These are phyloP conservation scores for Apium graveolens DNA, from an alignment of 129 eudicot species.

Conservation along the genomic window DNA sequence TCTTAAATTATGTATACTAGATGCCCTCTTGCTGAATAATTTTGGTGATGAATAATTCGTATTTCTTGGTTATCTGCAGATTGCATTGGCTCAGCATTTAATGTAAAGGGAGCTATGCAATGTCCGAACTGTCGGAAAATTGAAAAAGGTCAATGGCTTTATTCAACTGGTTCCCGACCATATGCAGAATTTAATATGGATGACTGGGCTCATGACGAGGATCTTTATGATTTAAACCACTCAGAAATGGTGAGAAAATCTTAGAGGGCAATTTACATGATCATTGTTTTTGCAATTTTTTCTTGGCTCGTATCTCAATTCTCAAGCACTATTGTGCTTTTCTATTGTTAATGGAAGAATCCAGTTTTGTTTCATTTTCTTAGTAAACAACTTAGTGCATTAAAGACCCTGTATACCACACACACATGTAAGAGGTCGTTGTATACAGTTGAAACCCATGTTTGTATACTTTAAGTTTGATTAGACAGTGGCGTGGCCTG, in stretches of 20 bases:
- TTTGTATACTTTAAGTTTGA: background rate
- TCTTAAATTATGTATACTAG: background rate
- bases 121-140: conserved; percentile 96
- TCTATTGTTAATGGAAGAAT: background rate
- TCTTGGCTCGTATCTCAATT: background rate
- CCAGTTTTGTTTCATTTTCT: background rate
- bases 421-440: background rate
- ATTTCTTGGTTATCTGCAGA: conserved; percentile 34
- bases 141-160: conserved; percentile 99
- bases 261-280: background rate
- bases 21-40: background rate
- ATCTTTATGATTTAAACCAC: conserved; percentile 69
- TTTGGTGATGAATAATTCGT: background rate
- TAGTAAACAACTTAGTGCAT: background rate
- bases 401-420: background rate
- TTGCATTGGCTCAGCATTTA: conserved; percentile 98
- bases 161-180: conserved; percentile 61
- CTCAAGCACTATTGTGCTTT: background rate
- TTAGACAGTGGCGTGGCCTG: background rate
- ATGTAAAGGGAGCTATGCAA: conserved; percentile 87
- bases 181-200: conserved; percentile 68
- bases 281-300: background rate
- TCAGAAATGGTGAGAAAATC: conserved; percentile 55
- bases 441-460: background rate
- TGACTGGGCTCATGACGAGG: conserved; percentile 90